A percentile compares a stretch with the other conserved stretches of the same genome.
phyloP scores from a whole-genome alignment of 805 yeast species.

The Pichia heedii region DNA sequence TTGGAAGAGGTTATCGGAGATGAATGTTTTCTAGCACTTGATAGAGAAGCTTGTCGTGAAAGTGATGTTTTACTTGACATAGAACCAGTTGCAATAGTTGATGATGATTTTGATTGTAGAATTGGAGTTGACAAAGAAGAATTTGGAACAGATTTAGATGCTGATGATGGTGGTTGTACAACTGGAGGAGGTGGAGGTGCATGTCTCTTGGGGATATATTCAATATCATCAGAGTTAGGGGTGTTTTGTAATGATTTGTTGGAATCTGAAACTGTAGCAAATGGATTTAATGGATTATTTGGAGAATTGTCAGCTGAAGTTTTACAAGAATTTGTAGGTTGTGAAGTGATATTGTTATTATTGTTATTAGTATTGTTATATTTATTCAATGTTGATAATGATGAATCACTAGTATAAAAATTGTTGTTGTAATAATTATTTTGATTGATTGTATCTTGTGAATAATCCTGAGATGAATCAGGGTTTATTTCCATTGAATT shows the following conservation, averaged over 20 bases:
- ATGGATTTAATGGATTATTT: constrained; percentile 2
- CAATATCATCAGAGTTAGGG: constrained; percentile 6
- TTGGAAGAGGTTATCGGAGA: not conserved
- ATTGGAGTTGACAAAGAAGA: constrained; percentile 1
- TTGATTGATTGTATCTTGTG: not conserved
- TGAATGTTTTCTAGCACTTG: constrained; percentile 5
- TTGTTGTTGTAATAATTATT: not conserved
- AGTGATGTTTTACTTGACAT: not conserved
- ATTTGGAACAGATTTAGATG: not conserved
- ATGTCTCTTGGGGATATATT: constrained; percentile 28
- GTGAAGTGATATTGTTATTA: not conserved
- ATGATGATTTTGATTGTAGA: not conserved
- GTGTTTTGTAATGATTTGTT: not conserved
- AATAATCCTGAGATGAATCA: constrained; percentile 5
- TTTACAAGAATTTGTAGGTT: not conserved
- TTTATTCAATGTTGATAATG: constrained; percentile 2
- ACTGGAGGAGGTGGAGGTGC: constrained; percentile 31
- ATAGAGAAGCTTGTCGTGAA: constrained; percentile 3
- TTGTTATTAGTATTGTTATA: not conserved
- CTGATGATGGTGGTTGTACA: constrained; percentile 3
- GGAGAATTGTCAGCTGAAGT: constrained; percentile 8
- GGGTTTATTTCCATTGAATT: constrained; percentile 8
- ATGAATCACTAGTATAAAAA: constrained; percentile 5
- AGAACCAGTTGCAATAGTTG: not conserved
- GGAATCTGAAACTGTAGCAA: not conserved